Base-by-base conservation (phyloP, 495 filamentous ascomycete species). In the Haplographium delicatum region DNA sequence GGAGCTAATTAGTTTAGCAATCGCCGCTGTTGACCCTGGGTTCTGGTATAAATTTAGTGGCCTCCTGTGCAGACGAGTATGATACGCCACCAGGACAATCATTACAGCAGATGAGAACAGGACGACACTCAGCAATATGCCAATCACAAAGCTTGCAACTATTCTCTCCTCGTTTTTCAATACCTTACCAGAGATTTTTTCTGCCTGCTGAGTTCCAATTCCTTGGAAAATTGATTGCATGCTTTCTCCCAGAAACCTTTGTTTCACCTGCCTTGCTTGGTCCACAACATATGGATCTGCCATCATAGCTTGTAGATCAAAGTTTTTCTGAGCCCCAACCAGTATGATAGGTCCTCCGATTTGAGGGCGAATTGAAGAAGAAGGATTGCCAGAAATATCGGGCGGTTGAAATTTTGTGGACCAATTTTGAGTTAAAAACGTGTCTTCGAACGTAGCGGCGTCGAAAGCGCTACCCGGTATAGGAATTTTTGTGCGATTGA, bases 201-300 rank as follows among this genome's bases (percentile, higher is more conserved):
- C 8, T 7, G 58, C 9, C 15, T 46, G 13, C 22, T 35, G 34
- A 11, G 16, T 3, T 1, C 31, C 47, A 8, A 18, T 23, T 1
- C 44, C 11, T 16, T 49, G 28, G 22, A 67, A 63, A 1, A 50
- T 41, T 24, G 66, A 43, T 27, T 64, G 61, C 6, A 69, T 30
- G 1, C 62, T 51, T 25, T 71, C 68, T 0, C 65, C 68, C 50
- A 69, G 58, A 34, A 63, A 68, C 5, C 68, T 58, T 30, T 67
- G 65, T 25, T 68, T 64, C 7, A 68, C 46, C 25, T 56, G 61
- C 3, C 41, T 57, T 3, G 62, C 63, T 28, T 57, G 57, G 7
- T 19, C 6, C 0, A 50, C 33, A 22, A 49, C 25, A 10, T 58
- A 19, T 11, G 52, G 43, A 50, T 63, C 61, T 0, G 19, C 47